A percentile compares a stretch with the other conserved stretches of the same genome.
Conservation (phyloP, 306 rosid species). For the Gillenia trifoliata region DNA sequence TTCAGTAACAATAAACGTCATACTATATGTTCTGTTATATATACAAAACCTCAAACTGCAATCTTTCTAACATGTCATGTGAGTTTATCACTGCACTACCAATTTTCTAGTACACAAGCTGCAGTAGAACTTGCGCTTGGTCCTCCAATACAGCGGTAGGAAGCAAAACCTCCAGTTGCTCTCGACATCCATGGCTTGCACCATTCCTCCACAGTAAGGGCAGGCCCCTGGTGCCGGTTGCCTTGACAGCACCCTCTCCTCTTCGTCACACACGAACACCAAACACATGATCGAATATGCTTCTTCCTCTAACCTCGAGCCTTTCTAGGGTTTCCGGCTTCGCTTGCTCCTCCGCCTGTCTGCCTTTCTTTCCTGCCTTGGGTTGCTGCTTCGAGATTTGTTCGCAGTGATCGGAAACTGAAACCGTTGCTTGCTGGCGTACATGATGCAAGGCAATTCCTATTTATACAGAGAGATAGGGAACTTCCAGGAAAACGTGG, state of each 20-base stretch:
- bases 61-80: not conserved
- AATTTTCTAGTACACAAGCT: slow-evolving; percentile 40
- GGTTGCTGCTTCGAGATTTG: not conserved
- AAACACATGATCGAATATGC: slow-evolving; percentile 50
- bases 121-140: slow-evolving; percentile 65
- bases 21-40: not conserved
- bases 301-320: not conserved
- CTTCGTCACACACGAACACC: slow-evolving; percentile 78
- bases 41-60: not conserved
- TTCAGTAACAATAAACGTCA: not conserved
- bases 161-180: slow-evolving; percentile 71
- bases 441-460: not conserved
- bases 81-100: slow-evolving; percentile 26
- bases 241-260: slow-evolving; percentile 60
- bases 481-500: not conserved
- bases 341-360: not conserved
- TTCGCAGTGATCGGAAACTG: not conserved
- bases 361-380: not conserved
- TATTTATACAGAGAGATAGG: not conserved
- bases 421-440: not conserved
- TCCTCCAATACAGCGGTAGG: slow-evolving; percentile 51
- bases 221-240: slow-evolving; percentile 73
- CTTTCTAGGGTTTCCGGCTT: not conserved
- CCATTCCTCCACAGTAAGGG: slow-evolving; percentile 72
- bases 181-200: slow-evolving; percentile 67